Conservation (phyloP, 352 stramenopile genomes). For the Nothophytophthora sp. region DNA sequence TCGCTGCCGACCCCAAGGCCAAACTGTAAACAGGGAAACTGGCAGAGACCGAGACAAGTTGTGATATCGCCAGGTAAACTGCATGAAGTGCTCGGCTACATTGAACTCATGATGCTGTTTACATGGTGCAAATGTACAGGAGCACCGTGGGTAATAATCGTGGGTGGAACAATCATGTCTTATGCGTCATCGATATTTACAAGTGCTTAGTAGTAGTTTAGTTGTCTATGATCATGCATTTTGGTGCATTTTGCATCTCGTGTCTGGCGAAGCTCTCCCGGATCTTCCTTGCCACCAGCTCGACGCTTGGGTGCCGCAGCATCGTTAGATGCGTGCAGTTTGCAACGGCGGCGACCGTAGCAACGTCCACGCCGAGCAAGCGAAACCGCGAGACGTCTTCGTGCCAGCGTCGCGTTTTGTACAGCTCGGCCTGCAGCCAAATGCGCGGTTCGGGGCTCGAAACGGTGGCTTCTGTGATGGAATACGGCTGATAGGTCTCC, state of each 20-base stretch:
- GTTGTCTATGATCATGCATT: too few species aligned
- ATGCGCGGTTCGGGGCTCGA: neutral
- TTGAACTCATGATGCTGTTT: too few species aligned
- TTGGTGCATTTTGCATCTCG: too few species aligned
- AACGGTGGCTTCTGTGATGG: neutral
- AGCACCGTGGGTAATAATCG: too few species aligned
- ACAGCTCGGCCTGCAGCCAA: constrained; percentile 26
- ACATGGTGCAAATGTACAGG: too few species aligned
- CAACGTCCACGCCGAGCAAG: constrained; percentile 16
- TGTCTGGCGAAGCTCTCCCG: too few species aligned
- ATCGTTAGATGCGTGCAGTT: constrained; percentile 37
- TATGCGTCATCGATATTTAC: too few species aligned
- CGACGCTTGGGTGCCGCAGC: constrained; percentile 25
- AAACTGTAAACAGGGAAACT: constrained; percentile 36
- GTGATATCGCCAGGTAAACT: too few species aligned
- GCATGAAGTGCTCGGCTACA: too few species aligned
- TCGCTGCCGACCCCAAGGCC: constrained; percentile 38
- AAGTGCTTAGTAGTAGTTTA: too few species aligned
- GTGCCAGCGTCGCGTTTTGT: constrained; percentile 43
- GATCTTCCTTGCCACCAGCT: constrained; percentile 24
- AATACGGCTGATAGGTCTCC: constrained; percentile 31
- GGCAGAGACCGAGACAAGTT: too few species aligned
- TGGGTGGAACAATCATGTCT: too few species aligned
- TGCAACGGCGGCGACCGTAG: constrained; percentile 9
- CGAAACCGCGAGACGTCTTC: constrained; percentile 10